Evolutionary conservation across 2,329 filamentous ascomycete species (phyloP).

Genomic region (Cordyceps fumosorosea): DNA sequence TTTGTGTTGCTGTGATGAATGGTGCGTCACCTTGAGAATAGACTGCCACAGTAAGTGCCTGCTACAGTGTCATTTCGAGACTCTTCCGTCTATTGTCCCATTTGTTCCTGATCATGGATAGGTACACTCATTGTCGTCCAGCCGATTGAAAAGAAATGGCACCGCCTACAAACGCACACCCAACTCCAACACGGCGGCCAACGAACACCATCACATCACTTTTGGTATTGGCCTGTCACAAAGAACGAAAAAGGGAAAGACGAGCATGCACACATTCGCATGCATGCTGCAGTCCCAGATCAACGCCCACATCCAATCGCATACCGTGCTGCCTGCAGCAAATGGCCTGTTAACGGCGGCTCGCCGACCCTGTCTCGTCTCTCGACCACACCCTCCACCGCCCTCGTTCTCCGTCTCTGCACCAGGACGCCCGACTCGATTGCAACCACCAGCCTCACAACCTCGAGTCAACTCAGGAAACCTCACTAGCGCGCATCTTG

Average conservation of each 20-base stretch:
- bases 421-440: constrained; percentile 9
- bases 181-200: background rate
- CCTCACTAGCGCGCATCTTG: background rate
- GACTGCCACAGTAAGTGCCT: background rate
- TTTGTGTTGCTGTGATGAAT: background rate
- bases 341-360: background rate
- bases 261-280: constrained; percentile 1
- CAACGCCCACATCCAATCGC: background rate
- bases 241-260: constrained; percentile 1
- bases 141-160: background rate
- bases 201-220: background rate
- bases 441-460: background rate
- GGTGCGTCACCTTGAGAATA: background rate
- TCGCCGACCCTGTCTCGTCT: constrained; percentile 1
- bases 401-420: background rate
- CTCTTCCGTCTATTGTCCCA: background rate
- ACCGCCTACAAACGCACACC: background rate
- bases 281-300: constrained; percentile 9
- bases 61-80: background rate
- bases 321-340: background rate
- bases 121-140: background rate
- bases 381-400: constrained; percentile 1
- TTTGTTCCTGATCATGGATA: background rate
- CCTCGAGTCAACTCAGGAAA: constrained; percentile 6
- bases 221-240: background rate